Conservation (phyloP, 805 yeast species). For the Candida pseudoglaebosa region DNA sequence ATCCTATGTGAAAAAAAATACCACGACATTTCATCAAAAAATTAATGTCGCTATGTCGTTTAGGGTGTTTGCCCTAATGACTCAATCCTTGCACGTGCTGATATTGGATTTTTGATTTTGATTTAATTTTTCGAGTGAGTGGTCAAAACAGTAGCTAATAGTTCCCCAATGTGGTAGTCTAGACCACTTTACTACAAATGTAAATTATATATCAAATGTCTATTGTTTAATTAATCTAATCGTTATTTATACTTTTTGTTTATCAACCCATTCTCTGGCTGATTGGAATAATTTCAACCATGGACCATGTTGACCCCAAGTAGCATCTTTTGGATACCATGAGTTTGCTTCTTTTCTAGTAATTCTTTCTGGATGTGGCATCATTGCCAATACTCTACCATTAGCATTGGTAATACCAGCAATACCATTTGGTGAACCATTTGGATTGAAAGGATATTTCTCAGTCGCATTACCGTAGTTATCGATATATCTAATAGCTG, state of each 20-base stretch:
- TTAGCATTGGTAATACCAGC: conserved; percentile 87
- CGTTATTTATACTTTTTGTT: conserved; percentile 8
- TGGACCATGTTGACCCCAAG: conserved; percentile 86
- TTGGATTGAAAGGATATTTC: conserved; percentile 90
- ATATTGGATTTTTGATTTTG: neutral
- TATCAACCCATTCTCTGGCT: conserved; percentile 90
- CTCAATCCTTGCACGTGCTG: too few relatives aligned
- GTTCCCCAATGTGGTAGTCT: too few relatives aligned
- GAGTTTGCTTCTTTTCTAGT: conserved; percentile 85
- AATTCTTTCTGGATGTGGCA: conserved; percentile 99
- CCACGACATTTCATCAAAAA: conserved; percentile 3
- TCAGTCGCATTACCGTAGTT: conserved; percentile 84
- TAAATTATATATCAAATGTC: too few relatives aligned
- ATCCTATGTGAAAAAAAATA: neutral
- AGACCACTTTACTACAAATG: too few relatives aligned
- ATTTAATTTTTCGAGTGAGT: too few relatives aligned
- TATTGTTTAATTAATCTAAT: too few relatives aligned
- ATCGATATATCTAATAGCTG: conserved; percentile 79
- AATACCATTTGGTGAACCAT: conserved; percentile 91
- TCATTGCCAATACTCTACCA: conserved; percentile 95
- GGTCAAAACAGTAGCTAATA: too few relatives aligned
- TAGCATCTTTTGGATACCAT: conserved; percentile 68
- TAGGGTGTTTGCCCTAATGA: conserved; percentile 1
- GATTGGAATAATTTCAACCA: conserved; percentile 92
- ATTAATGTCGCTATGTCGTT: neutral